Base-by-base conservation (phyloP, 306 rosid species). In the Trifolium pratense region DNA sequence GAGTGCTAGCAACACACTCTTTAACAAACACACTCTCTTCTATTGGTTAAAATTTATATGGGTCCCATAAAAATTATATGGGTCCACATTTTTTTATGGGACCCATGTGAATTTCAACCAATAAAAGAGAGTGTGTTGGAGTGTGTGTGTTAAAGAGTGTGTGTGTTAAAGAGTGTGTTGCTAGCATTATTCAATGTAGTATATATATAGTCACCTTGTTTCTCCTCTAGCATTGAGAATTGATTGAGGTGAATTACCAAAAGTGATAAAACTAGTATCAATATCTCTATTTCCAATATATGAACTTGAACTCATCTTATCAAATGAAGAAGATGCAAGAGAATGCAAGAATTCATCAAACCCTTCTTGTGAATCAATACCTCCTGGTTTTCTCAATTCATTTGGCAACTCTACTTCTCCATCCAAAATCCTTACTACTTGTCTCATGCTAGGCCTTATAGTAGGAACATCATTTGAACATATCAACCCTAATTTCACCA, bases 301-400 rank as follows among this genome's bases (percentile, higher is more conserved):
- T 2, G 92, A 87, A 13, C 78, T 36, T 2, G 86, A 60, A 9
- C 88, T 89, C 66, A 82, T 76, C 34, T 71, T 82, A 17, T 80
- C 88, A 79, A 84, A 80, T 15, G 93, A 86, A 23, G 95, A 78
- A 34, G 97, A 83, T 9, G 84, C 85, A 79, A 84, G 80, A 3
- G 94, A 86, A 68, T 83, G 77, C 83, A 90, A 23, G 16, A 86
- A 85, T 16, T 88, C 89, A 58, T 90, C 94, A 49, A 92, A 92
- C 11, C 94, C 94, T 10, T 86, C 92, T 1, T 66, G 65, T 9
- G 51, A 72, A 59, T 76, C 58, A 9, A 73, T 58, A 63, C 69
- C 81, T 5, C 61, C 75, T 13, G 93, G 88, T 3, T 78, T 68
- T 7, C 76, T 71, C 70, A 90, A 60, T 5, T 82, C 87, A 18